Evolutionary conservation across 2,329 filamentous ascomycete genomes (phyloP), one percentile per base, ranked within the genome.

Genomic region (Clarireedia homoeocarpa): DNA sequence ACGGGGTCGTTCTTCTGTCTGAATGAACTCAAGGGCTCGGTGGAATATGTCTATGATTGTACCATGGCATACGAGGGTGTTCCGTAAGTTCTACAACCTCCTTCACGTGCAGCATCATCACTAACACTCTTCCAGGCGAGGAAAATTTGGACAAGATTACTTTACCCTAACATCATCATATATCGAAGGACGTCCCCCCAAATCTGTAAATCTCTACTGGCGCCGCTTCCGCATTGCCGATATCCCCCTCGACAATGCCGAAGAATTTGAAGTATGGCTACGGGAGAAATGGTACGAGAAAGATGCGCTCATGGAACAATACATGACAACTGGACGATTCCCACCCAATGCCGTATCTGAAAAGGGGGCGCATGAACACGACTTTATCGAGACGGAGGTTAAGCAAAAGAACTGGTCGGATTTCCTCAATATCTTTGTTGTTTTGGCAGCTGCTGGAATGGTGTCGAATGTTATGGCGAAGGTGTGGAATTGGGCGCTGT

Each of bases 141-240:
- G 86, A 40, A 80, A 87, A 65, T 96, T 86, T 63, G 91, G 92
- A n/a, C 91, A 97, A 69, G 84, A 95, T 49, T 87, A 89, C 66
- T 97, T 95, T 71, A 91, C 89, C 0, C 77, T 99, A 4, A 81
- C 83, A 2, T 91, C 91, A 49, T 95, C 90, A 4, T 96, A 94
- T 69, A 85, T 96, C 60, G 83, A 94, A 70, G 91, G 94, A 12
- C 83, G 89, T 1, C 86, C 91, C 0, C 94, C 92, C 1, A 96
- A 91, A 70, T 96, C 91, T 1, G 91, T 97, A 66, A 97, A 96
- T 72, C 91, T 97, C 76, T 88, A 95, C 72, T 99, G 92, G 90
- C 84, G 94, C 53, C 84, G 91, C 9, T 96, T 95, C 72, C 81
- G 82, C 36, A 70, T 96, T 14, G 79, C 80, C 23, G 84, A 90